Percentiles rank a stretch among this genome's conserved stretches.
Conservation (phyloP, 768 basidiomycete genomes). For the Termitomyces sp. region DNA sequence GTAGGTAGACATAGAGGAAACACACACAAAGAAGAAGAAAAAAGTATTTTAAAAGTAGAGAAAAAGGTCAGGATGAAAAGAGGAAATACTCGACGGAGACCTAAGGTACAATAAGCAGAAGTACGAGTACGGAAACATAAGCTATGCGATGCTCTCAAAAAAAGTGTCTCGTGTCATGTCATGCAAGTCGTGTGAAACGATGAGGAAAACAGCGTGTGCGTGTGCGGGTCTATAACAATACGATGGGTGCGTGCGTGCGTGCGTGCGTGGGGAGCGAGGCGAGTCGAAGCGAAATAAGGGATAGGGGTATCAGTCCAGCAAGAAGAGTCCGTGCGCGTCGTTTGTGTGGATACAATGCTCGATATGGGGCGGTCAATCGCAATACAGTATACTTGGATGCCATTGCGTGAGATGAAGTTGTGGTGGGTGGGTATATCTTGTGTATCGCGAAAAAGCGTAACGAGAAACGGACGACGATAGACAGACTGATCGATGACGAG, state of each 20-base stretch:
- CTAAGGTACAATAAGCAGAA: conserved; percentile 29
- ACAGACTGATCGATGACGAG: not conserved
- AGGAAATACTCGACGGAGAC: conserved; percentile 19
- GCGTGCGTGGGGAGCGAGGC: not conserved
- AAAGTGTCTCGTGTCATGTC: conserved; percentile 7
- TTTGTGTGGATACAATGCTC: not conserved
- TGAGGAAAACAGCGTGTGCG: conserved; percentile 3
- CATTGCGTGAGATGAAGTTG: not conserved
- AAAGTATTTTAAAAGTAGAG: conserved; percentile 1
- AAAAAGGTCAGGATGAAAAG: conserved; percentile 7
- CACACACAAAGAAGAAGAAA: not conserved
- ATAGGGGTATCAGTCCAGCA: conserved; percentile 8
- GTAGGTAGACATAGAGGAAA: not conserved
- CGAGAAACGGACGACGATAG: conserved; percentile 4
- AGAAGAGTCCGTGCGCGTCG: conserved; percentile 5
- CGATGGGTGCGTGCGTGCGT: not conserved
- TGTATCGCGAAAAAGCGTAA: conserved; percentile 6
- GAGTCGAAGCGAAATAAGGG: not conserved
- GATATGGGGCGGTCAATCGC: not conserved
- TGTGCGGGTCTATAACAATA: conserved; percentile 7
- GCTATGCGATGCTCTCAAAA: conserved; percentile 15
- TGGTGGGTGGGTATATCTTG: not conserved
- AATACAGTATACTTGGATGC: conserved; percentile 9
- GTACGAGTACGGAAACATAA: conserved; percentile 1
- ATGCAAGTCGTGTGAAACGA: not conserved